These are phyloP conservation scores for Candida quercuum DNA, from an alignment of 805 yeast genomes.

Conservation along the genomic window DNA sequence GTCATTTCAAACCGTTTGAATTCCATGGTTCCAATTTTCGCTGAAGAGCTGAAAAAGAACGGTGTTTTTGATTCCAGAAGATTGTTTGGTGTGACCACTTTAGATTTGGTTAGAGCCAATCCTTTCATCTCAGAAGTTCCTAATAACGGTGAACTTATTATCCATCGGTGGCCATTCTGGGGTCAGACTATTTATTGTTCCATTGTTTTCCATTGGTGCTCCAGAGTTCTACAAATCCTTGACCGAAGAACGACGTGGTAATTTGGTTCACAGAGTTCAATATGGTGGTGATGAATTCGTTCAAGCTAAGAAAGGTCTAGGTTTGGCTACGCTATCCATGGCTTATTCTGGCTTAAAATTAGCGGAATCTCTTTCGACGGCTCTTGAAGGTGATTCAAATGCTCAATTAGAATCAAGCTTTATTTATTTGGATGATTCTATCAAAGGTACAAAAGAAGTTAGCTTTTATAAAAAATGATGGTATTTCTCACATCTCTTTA, in stretches of 20 bases:
- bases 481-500: conserved; percentile 17
- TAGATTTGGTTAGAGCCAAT: no score
- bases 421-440: no score
- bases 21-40: conserved; percentile 79
- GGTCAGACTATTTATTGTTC: conserved; percentile 75
- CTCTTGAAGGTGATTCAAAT: no score
- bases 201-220: conserved; percentile 58
- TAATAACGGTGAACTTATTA: conserved; percentile 8
- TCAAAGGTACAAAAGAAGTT: no score
- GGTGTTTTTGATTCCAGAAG: conserved; percentile 73
- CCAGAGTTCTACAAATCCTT: conserved; percentile 39
- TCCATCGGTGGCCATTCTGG: conserved; percentile 83
- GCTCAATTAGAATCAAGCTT: no score
- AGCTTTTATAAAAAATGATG: conserved; percentile 21
- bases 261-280: no score
- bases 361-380: no score
- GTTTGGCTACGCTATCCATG: no score
- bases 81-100: conserved; percentile 82
- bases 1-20: conserved; percentile 80
- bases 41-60: conserved; percentile 67
- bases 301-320: no score
- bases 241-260: conserved; percentile 38
- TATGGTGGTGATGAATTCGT: no score
- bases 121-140: conserved; percentile 32
- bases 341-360: no score